These are phyloP conservation scores for Candida nitratophila DNA, from an alignment of 805 yeast species.

Conservation along the genomic window DNA sequence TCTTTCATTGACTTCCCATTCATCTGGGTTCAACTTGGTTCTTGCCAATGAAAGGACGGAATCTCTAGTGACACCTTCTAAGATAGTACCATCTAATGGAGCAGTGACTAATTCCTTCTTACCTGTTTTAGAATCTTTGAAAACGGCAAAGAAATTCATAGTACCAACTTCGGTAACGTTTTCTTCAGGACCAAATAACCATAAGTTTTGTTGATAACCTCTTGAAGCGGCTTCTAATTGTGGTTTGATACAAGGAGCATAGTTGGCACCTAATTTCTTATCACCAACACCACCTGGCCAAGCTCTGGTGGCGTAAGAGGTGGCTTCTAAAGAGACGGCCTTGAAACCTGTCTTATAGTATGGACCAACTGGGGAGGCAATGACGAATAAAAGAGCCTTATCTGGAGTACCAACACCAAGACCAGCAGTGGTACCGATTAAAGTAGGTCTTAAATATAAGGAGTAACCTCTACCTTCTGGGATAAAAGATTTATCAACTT, in stretches of 20 bases:
- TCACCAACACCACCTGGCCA: conserved; percentile 99
- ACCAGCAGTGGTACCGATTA: conserved; percentile 87
- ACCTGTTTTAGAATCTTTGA: conserved; percentile 67
- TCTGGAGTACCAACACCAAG: conserved; percentile 83
- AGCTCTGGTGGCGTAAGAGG: conserved; percentile 93
- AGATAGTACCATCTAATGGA: conserved; percentile 94
- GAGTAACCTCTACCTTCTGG: conserved; percentile 88
- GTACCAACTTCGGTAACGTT: conserved; percentile 95
- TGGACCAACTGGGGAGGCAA: conserved; percentile 96
- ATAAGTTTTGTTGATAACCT: conserved; percentile 93
- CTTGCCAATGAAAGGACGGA: conserved; percentile 74
- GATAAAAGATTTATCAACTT: conserved; percentile 68
- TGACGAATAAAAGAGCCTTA: conserved; percentile 76
- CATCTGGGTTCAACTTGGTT: conserved; percentile 62
- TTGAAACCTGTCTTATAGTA: conserved; percentile 93
- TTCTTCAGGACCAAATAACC: conserved; percentile 89
- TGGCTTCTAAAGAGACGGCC: conserved; percentile 91
- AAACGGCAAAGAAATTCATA: conserved; percentile 90
- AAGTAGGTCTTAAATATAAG: conserved; percentile 86
- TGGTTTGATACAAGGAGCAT: conserved; percentile 92
- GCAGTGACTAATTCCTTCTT: conserved; percentile 91
- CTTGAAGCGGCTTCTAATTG: conserved; percentile 83
- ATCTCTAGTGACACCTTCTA: conserved; percentile 95
- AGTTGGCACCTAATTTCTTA: conserved; percentile 94
- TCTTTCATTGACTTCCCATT: conserved; percentile 84